Base-by-base conservation (phyloP, 768 basidiomycete species). In the Rhizopogon rudus region DNA sequence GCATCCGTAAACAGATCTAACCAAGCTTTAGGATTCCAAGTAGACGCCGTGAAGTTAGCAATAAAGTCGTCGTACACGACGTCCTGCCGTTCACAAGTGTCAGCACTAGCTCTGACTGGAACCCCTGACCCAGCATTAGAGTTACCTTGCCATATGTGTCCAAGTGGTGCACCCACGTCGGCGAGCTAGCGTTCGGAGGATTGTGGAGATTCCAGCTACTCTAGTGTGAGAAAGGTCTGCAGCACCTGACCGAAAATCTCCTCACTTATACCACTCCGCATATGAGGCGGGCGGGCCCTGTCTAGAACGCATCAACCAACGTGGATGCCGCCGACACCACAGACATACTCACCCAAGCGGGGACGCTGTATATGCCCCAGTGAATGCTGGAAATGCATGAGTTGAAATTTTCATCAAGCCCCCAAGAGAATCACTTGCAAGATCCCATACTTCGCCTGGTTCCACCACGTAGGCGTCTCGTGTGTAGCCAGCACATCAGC, bases 11-110 rank as follows among this genome's bases (percentile, higher is more conserved):
- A n/a, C n/a, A n/a, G n/a, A n/a, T n/a, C n/a, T n/a, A n/a, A n/a
- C n/a, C n/a, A n/a, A n/a, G n/a, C n/a, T n/a, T n/a, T n/a, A n/a
- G n/a, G n/a, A n/a, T n/a, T n/a, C n/a, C n/a, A n/a, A n/a, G n/a
- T n/a, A n/a, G n/a, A 68, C 1, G 78, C 81, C 0, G 76, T 81
- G 60, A 83, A 83, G 50, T 76, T 68, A 2, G 75, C 65, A 42
- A 85, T 81, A 58, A 85, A 84, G 58, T 83, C 79, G 59, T 85
- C 83, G 56, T 85, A 81, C 5, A 76, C 57, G 3, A 81, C 66
- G 31, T 77, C 57, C 79, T 82, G 20, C 25, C 25, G 3, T 7
- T 7, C 16, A 49, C 6, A 13, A 7, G 33, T 45, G 13, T 53
- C 12, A 55, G 7, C 13, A 25, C 12, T 28, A 31, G 9, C 9